A percentile compares a stretch with the other conserved stretches of the same genome.
Evolutionary conservation across 495 filamentous ascomycete species (phyloP).

Genomic region (Tuber calosporum): DNA sequence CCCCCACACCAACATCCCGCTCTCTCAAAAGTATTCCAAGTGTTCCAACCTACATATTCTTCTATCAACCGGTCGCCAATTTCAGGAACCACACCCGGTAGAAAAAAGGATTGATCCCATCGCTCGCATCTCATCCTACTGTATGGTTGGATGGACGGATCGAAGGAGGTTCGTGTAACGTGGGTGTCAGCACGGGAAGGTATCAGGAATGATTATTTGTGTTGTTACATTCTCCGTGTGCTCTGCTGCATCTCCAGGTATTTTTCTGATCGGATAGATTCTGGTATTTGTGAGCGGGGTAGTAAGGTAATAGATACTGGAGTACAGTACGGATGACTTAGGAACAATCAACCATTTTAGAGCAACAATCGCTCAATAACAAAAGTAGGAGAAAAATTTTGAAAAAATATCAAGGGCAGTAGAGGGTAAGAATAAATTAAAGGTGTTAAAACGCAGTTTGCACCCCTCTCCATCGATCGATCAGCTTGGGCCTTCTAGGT

Average conservation of each 20-base stretch:
- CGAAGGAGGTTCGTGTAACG: neutral
- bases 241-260: neutral
- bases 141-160: neutral
- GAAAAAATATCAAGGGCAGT: too few relatives aligned
- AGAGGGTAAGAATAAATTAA: too few relatives aligned
- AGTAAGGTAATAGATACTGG: neutral
- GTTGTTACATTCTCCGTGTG: neutral
- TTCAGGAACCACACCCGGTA: neutral
- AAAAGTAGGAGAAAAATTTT: too few relatives aligned
- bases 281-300: neutral
- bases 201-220: neutral
- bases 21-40: neutral
- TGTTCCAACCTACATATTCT: neutral
- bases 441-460: too few relatives aligned
- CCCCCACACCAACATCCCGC: neutral
- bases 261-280: neutral
- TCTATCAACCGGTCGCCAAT: neutral
- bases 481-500: too few relatives aligned
- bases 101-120: neutral
- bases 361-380: too few relatives aligned
- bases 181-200: neutral
- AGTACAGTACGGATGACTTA: too few relatives aligned
- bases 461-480: too few relatives aligned
- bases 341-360: too few relatives aligned
- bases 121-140: neutral